Percentiles rank a stretch among this genome's conserved stretches.
Evolutionary conservation across 2,329 filamentous ascomycete genomes (phyloP).

Genomic region (Fusarium austroafricanum): DNA sequence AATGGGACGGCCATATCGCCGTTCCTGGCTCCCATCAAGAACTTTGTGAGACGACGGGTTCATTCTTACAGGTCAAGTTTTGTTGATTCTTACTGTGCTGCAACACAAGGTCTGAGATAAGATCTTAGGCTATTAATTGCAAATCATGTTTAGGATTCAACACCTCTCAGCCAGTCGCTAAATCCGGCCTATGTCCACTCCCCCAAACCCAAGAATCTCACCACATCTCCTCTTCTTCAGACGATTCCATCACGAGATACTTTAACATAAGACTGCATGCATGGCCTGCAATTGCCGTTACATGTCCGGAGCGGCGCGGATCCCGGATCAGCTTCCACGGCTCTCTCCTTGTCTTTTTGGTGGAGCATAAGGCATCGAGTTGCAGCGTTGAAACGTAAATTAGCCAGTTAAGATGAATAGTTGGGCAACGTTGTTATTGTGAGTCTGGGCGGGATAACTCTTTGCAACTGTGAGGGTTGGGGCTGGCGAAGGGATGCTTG

Average conservation of each 20-base stretch:
- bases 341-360: neutral
- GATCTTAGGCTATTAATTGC: conserved; percentile 8
- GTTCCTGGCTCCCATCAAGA: conserved; percentile 6
- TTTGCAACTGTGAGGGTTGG: neutral
- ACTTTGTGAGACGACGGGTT: neutral
- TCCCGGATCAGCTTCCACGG: conserved; percentile 27
- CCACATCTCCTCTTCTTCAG: conserved; percentile 13
- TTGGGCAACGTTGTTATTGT: conserved; percentile 13
- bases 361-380: conserved; percentile 11
- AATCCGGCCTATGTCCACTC: too few relatives aligned
- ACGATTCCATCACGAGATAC: conserved; percentile 44
- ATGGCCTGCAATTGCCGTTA: conserved; percentile 1
- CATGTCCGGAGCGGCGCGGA: conserved; percentile 19
- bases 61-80: conserved; percentile 1
- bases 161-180: too few relatives aligned
- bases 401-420: conserved; percentile 9
- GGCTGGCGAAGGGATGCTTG: conserved; percentile 21
- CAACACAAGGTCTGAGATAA: conserved; percentile 18
- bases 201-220: conserved; percentile 16
- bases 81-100: neutral
- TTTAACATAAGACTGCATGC: conserved; percentile 41
- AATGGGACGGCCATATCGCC: neutral
- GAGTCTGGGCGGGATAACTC: neutral
- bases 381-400: conserved; percentile 9
- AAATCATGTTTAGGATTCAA: neutral